A percentile compares a stretch with the other conserved stretches of the same genome.
Conservation (phyloP, 768 basidiomycete species). For the Termitomyces sp. region DNA sequence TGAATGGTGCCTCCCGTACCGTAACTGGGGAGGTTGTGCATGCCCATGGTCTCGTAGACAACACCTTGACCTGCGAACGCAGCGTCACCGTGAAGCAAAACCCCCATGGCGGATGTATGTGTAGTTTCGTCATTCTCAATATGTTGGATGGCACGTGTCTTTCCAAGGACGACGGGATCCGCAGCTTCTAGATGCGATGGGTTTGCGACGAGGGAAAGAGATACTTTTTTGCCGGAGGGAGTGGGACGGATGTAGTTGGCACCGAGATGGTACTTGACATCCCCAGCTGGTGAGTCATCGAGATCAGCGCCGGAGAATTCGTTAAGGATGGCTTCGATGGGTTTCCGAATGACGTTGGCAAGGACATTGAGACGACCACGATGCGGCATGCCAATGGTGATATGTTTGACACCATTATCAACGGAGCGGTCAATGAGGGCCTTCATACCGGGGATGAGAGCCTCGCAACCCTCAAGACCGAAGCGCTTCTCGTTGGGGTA, state of each 20-base stretch:
- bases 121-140: conserved; percentile 82
- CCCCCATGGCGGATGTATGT: conserved; percentile 88
- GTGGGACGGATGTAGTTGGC: conserved; percentile 99
- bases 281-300: conserved; percentile 77
- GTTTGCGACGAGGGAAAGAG: conserved; percentile 96
- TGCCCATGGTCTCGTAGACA: conserved; percentile 99
- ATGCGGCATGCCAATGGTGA: conserved; percentile 99
- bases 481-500: conserved; percentile 99
- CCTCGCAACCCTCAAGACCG: conserved; percentile 97
- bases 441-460: conserved; percentile 99
- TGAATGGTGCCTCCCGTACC: conserved; percentile 98
- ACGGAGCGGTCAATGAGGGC: conserved; percentile 98
- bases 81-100: conserved; percentile 95
- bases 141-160: conserved; percentile 96
- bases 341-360: conserved; percentile 98
- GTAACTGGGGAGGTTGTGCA: conserved; percentile 92
- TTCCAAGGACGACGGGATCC: conserved; percentile 97
- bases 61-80: conserved; percentile 98
- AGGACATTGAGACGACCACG: conserved; percentile 97
- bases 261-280: conserved; percentile 99
- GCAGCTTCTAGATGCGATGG: conserved; percentile 97
- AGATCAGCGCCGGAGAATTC: conserved; percentile 82
- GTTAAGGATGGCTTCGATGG: conserved; percentile 95
- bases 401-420: conserved; percentile 91
- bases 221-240: conserved; percentile 96